Evolutionary conservation across 2,329 filamentous ascomycete species (phyloP), one percentile per base, ranked within the genome.

Genomic region (Thielaviopsis punctulata): DNA sequence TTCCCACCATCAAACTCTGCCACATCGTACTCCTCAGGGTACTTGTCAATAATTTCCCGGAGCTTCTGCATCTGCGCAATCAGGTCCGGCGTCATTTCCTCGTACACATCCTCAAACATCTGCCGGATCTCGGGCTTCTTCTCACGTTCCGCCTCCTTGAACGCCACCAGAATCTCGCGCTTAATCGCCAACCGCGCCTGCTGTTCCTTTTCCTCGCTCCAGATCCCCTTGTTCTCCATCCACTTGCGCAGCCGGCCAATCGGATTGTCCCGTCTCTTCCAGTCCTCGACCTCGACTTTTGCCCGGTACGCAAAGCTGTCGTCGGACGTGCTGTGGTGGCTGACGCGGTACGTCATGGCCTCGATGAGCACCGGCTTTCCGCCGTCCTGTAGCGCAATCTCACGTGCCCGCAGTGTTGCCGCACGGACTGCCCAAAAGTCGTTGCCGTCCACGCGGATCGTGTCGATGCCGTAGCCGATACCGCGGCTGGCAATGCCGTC

Each of bases 301-400:
- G 89, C 88, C 8, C 92, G 84, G 69, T 98, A 98, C 0, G 92
- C 92, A 62, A 95, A 98, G 23, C 85, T 92, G 67, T 98, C 92
- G 62, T 98, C 92, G 0, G 85, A 92, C 0, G 92, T 98, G 66
- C 87, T 95, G 69, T 98, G 92, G 64, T 98, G 88, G 6, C 86
- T 90, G 44, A 96, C 89, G n/a, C 92, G 87, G 68, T 98, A 98
- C 22, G 86, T 90, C 86, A 98, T 94, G 52, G 88, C 88, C 68
- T 98, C 92, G 41, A 98, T 83, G 7, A 98, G 70, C 0, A 98
- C 77, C 0, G 87, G 88, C 57, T 77, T 79, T 3, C 86, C 85
- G n/a, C 86, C 86, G 44, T 86, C 80, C 52, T 83, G 71, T 2
- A 96, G 73, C 0, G 90, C 89, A 61, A 90, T 77, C 48, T 77